Base-by-base conservation (phyloP, 1,139 yeast genomes). In the Kodamaea fungicola region DNA sequence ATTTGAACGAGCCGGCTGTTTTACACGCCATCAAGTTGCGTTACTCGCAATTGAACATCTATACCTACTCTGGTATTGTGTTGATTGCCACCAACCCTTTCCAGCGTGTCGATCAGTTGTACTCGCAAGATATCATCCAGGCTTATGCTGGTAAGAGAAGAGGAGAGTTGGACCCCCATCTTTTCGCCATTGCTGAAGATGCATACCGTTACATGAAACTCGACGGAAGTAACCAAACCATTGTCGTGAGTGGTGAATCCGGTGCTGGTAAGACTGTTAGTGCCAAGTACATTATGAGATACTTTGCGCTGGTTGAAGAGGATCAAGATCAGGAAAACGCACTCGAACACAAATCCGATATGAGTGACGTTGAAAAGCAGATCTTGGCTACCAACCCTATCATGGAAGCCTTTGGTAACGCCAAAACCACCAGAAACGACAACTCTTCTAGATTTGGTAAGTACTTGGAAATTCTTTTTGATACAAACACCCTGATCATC, bases 181-280 rank as follows among this genome's bases (percentile, higher is more conserved):
- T 92, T 57, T 92, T 92, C 59, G 97, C 97, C 37, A 92, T 92
- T 55, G 98, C 98, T 13, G 97, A 92, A 61, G 97, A 92, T 54
- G 97, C 98, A n/a, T 90, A 89, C 58, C 74, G 95, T 55, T 84
- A 95, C 59, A 90, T 92, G 98, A 82, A 85, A 52, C 75, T 83
- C 37, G 94, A 88, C 52, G 71, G 76, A 31, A 73, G 78, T 51
- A 90, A 92, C 64, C 98, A 92, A 65, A 92, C 98, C 1, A 90
- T 92, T 49, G 96, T 92, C 28, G 98, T 92, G 22, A 82, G 94
- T 53, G 98, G 98, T 61, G 98, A 92, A 62, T 87, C 96, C 6
- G 98, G 98, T 61, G 98, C 98, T 19, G 98, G 98, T 62, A 94
- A 92, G 57, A 94, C 98, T 2, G 97, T 92, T 30, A 81, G 94